Evolutionary conservation across 176 grass and related monocot species (phyloP), one percentile per base, ranked within the genome.

Genomic region (Poa annua): DNA sequence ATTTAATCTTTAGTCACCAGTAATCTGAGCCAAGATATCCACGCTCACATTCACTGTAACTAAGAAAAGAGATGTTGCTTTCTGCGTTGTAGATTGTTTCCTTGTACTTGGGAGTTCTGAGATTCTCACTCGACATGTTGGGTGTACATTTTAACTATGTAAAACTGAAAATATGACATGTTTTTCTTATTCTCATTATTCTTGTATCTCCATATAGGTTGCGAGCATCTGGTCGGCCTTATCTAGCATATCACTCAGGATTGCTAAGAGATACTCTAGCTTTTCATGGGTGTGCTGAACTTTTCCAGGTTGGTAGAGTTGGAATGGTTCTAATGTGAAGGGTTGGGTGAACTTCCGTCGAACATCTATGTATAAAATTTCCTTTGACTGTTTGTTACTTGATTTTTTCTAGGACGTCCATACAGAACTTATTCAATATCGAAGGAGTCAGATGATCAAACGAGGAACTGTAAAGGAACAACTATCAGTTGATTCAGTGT

Each of bases 221-320:
- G 81, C 87, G 81, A 55, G 85, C 87, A 78, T 96, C 86, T 71
- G 93, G 91, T 13, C 88, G 24, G 84, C 93, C 91, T 36, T 96
- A 96, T 90, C 81, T 99, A 42, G 89, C 87, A 49, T 96, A 99
- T 90, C 87, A 96, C 45, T 93, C 93, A 41, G 96, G 96, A 54
- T 81, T 99, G 51, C 67, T 99, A 47, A 96, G 93, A 81, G 92
- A 98, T 81, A 90, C 91, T 84, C 74, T 99, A 88, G 96, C 96
- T 80, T 96, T 93, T 93, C 96, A 99, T 96, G 96, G 96, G 66
- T 99, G 93, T 67, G 96, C 96, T 74, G 96, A 99, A 90, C 91
- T 89, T 42, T 99, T 93, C 85, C 93, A 99, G 93, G 96, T 99
- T 89, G 41, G 60, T 85, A 74, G 83, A 60, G 3, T 75, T 82